Base-by-base conservation (phyloP, 306 rosid species). In the Prunus armeniaca region DNA sequence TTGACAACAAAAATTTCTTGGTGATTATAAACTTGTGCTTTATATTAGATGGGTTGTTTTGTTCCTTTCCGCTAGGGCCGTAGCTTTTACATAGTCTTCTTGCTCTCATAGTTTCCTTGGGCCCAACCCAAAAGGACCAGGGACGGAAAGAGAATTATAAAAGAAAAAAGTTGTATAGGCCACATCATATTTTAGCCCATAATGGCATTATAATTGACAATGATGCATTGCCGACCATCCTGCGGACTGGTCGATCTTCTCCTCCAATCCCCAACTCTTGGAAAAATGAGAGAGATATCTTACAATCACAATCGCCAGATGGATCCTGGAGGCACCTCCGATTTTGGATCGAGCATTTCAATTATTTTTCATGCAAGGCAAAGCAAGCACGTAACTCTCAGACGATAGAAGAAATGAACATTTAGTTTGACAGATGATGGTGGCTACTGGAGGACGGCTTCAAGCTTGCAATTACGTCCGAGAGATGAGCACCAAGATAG, bases 391-490 rank as follows among this genome's bases (percentile, higher is more conserved):
- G 3, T 7, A 30, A 12, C 25, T 65, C 18, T 65, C 6, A 28
- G 6, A 25, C 0, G 52, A 17, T 2, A 13, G 65, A 38, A 38
- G 43, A 38, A 34, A 34, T 6, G 0, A 38, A 38, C 9, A 38
- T 38, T 32, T 32, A 34, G 9, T 34, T 34, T 34, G 0, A 34
- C 0, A 34, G 45, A 25, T 19, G n/a, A 57, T 19, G 69, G 77
- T 45, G 77, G 58, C 60, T 47, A 46, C 69, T 11, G 20, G 69
- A 56, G 2, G 27, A 34, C 43, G 9, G 9, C 25, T 61, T 45
- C 67, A 73, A 58, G 49, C 12, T 24, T 22, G 50, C 55, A 72
- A 19, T 72, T 72, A 38, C 24, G 76, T 72, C 18, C 10, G n/a
- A 11, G 54, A 43, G 56, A 73, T 25, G 67, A 32, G 15, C 56